These are phyloP conservation scores for Cordyceps javanica DNA, from an alignment of 2,329 filamentous ascomycete species.

Conservation along the genomic window DNA sequence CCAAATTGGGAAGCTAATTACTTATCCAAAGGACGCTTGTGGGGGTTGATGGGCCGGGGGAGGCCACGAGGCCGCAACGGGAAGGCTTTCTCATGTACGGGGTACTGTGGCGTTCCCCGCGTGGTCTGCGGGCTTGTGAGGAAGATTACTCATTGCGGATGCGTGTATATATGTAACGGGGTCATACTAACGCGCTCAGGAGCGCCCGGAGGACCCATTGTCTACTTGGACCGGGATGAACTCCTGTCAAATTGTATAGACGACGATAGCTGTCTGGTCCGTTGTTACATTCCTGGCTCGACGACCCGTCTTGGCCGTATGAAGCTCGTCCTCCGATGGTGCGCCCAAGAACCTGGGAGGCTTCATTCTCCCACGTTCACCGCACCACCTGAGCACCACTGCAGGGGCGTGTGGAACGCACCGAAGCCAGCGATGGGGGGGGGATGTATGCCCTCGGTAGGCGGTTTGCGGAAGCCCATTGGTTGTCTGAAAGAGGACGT, in stretches of 20 bases:
- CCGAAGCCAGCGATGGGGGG: not conserved
- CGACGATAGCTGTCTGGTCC: not conserved
- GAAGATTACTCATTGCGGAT: not conserved
- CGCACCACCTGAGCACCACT: not conserved
- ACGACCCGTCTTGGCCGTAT: not conserved
- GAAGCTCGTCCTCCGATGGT: not conserved
- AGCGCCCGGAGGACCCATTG: not conserved
- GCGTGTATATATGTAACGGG: not conserved
- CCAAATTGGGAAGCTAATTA: not conserved
- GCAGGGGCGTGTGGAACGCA: slow-evolving; percentile 1
- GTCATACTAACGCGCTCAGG: not conserved
- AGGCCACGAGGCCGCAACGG: not conserved
- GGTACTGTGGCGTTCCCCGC: slow-evolving; percentile 3
- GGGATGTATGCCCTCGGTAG: not conserved
- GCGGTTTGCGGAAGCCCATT: not conserved
- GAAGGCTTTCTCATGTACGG: not conserved
- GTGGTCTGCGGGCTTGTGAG: not conserved
- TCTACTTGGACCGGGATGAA: not conserved
- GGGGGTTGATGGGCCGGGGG: not conserved
- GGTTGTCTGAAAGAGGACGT: too few species aligned
- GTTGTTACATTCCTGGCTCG: not conserved
- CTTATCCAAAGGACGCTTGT: not conserved
- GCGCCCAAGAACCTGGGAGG: not conserved
- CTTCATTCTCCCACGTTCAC: not conserved
- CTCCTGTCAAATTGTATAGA: not conserved